Evolutionary conservation across 352 stramenopile genomes (phyloP).

Genomic region (Thraustochytrium striatum): DNA sequence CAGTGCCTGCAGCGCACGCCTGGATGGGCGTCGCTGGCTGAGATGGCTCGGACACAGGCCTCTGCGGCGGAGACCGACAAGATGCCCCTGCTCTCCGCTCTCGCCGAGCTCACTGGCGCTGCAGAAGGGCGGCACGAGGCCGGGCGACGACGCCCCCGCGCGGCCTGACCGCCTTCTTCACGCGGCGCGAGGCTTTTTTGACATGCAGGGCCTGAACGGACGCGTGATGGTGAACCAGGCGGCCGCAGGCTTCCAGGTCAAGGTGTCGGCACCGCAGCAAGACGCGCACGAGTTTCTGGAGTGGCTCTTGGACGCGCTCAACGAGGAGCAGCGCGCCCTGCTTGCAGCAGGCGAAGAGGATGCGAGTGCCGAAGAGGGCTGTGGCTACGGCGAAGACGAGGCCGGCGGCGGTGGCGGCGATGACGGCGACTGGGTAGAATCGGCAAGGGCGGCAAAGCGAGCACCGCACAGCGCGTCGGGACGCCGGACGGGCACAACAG

Average conservation of each 20-base stretch:
- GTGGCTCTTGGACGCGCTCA: conserved; percentile 36
- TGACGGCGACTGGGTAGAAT: neutral
- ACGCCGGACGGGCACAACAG: neutral
- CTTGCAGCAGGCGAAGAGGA: neutral
- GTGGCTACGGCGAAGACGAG: neutral
- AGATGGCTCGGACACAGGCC: neutral
- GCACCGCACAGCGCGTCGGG: neutral
- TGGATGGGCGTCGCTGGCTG: neutral
- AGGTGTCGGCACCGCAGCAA: conserved; percentile 34
- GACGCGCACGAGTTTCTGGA: conserved; percentile 44
- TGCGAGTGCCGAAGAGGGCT: neutral
- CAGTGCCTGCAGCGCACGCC: conserved; percentile 12
- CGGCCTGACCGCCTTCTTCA: conserved; percentile 7
- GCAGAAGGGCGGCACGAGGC: conserved; percentile 7
- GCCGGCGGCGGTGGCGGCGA: neutral
- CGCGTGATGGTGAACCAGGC: neutral
- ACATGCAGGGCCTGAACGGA: neutral
- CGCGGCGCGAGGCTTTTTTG: conserved; percentile 20
- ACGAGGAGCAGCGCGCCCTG: conserved; percentile 22
- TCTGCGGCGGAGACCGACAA: neutral
- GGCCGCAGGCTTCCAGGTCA: neutral
- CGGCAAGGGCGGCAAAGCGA: conserved; percentile 24
- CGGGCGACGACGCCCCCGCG: neutral
- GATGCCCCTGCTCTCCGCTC: neutral
- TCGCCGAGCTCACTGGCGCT: neutral